Evolutionary conservation across 805 yeast genomes (phyloP), one percentile per base, ranked within the genome.

Genomic region (Scheffersomyces lignosus): DNA sequence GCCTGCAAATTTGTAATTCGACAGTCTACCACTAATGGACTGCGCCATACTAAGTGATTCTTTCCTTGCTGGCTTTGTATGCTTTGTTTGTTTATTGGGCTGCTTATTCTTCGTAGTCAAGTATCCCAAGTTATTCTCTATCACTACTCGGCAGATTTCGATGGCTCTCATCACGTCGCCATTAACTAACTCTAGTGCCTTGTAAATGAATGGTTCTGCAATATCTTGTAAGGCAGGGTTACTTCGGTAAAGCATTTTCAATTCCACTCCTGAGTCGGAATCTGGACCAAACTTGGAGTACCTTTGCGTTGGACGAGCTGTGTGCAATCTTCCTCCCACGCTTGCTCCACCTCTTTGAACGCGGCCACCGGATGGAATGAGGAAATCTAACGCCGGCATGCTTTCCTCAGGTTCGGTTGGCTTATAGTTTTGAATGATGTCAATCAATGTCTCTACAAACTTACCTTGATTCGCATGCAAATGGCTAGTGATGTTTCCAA

Each of bases 111-210:
- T 20, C 9, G 10, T 20, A 20, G 75, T 67, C 17, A 53, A 38
- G 8, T 38, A 36, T 1, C 49, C 51, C 9, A 58, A 59, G 20
- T 51, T 44, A 3, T 57, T 41, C 33, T 71, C 71, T 15, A 61
- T 40, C 5, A 66, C 47, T 15, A 58, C 40, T 1, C 57, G 39
- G 6, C 73, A 70, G 9, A 66, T 39, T 2, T 55, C 47, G 6
- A 74, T 37, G 0, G 74, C 74, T 33, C 54, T 62, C 14, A 45
- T 44, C 1, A 68, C 42, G 38, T 76, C 66, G 3, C 80, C 80
- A n/a, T 62, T 42, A 47, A 66, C 76, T 46, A 70, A 74, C 12
- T 40, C 52, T 4, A 78, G 33, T 9, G 71, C 67, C 10, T 58
- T 48, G 15, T 54, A 43, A 25, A 71, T 60, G 40, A 79, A 78